Conservation (phyloP, 1,284 basidiomycete genomes). For the Tremellales sp. region DNA sequence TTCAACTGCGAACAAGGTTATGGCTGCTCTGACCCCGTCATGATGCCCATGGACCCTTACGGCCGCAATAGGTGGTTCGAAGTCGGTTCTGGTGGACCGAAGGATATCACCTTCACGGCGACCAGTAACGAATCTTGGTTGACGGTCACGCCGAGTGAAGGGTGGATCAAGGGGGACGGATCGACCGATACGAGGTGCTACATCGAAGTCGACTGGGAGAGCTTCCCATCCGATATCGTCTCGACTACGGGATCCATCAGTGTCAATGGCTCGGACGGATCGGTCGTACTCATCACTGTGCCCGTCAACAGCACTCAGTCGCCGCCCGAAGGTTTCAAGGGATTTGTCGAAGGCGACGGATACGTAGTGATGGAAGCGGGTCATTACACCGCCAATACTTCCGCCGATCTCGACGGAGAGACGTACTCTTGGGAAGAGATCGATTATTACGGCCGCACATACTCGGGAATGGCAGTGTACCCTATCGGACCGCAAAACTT, state of each 20-base stretch:
- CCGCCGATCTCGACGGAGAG: conserved; percentile 47
- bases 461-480: conserved; percentile 56
- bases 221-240: conserved; percentile 53
- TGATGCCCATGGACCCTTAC: conserved; percentile 56
- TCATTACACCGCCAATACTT: conserved; percentile 56
- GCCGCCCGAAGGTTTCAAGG: conserved; percentile 54
- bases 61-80: conserved; percentile 59
- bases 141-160: conserved; percentile 51
- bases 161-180: conserved; percentile 54
- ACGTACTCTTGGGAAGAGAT: conserved; percentile 59
- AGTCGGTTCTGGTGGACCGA: conserved; percentile 60
- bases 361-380: conserved; percentile 63
- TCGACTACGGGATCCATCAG: conserved; percentile 40
- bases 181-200: conserved; percentile 56
- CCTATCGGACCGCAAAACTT: conserved; percentile 59
- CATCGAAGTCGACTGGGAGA: conserved; percentile 58
- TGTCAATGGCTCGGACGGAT: conserved; percentile 52
- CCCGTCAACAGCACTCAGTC: conserved; percentile 26
- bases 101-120: conserved; percentile 57
- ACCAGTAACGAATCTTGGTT: conserved; percentile 58
- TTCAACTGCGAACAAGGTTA: conserved; percentile 52
- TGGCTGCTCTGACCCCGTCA: conserved; percentile 55
- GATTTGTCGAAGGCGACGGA: conserved; percentile 62
- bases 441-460: conserved; percentile 54
- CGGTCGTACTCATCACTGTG: conserved; percentile 48